A percentile compares a stretch with the other conserved stretches of the same genome.
Conservation (phyloP, 139 green algal species). For the Micractinium conductrix region DNA sequence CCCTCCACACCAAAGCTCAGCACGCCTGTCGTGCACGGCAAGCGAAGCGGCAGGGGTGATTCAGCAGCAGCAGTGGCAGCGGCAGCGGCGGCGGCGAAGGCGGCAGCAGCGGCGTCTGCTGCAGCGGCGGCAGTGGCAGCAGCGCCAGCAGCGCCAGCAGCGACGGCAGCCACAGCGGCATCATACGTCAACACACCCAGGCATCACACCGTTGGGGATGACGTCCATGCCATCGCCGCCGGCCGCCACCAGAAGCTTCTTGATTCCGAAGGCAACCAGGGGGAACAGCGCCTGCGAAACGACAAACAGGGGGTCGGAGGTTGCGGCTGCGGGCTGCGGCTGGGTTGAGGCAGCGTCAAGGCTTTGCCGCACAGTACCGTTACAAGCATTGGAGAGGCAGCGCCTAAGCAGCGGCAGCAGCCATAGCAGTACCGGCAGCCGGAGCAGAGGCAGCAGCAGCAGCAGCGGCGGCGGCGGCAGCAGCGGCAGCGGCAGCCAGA, state of each 20-base stretch:
- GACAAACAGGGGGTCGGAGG: not conserved
- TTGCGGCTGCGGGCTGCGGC: not conserved
- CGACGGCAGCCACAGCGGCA: too few species aligned
- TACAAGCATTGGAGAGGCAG: not conserved
- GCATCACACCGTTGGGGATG: not conserved
- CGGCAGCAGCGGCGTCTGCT: too few species aligned
- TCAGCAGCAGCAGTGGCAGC: too few species aligned
- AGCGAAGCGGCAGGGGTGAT: too few species aligned
- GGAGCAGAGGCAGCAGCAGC: too few species aligned
- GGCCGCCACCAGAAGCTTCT: slow-evolving; percentile 1
- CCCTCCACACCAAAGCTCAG: slow-evolving; percentile 2
- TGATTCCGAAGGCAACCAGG: slow-evolving; percentile 12
- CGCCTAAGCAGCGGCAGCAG: too few species aligned
- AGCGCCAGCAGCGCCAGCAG: too few species aligned
- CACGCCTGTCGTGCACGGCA: too few species aligned
- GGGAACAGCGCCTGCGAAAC: slow-evolving; percentile 18
- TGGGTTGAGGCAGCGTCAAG: too few species aligned
- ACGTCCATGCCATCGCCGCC: not conserved
- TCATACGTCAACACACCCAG: too few species aligned
- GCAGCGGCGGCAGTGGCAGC: too few species aligned
- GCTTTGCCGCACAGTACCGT: not conserved
- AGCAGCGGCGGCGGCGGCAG: not conserved
- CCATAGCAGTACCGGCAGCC: not conserved
- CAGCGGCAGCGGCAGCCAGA: not conserved
- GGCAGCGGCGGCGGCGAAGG: too few species aligned